A percentile compares a stretch with the other conserved stretches of the same genome.
phyloP scores from a whole-genome alignment of 1,139 yeast species.

The Saccharomyces hybrid region DNA sequence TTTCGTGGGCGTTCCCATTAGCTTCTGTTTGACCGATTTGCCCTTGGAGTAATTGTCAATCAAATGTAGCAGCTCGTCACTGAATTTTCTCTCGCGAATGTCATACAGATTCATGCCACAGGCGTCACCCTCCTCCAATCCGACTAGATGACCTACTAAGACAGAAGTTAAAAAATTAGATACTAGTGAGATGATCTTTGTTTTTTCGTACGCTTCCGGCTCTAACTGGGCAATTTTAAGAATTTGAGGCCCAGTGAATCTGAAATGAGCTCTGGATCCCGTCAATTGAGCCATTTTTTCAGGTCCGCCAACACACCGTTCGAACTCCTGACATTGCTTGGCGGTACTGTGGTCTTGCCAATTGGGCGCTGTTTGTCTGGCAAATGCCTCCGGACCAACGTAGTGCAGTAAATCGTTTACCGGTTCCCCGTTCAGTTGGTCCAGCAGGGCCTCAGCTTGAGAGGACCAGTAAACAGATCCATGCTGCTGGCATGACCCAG shows the following conservation, averaged over 20 bases:
- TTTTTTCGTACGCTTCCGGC: conserved; percentile 47
- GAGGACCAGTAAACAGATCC: conserved; percentile 79
- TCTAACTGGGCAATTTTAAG: conserved; percentile 56
- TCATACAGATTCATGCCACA: conserved; percentile 90
- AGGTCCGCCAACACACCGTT: conserved; percentile 48
- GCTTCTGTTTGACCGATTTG: conserved; percentile 16
- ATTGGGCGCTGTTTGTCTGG: conserved; percentile 68
- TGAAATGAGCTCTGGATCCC: conserved; percentile 82
- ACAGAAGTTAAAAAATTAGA: conserved; percentile 74
- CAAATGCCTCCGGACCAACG: conserved; percentile 42
- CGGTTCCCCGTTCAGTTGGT: conserved; percentile 23
- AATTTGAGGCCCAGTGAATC: conserved; percentile 89
- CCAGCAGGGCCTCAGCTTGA: conserved; percentile 39
- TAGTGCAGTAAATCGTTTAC: conserved; percentile 38
- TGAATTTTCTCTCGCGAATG: conserved; percentile 45
- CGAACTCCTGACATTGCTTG: conserved; percentile 56
- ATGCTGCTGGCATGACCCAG: conserved; percentile 91
- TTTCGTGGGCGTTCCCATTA: conserved; percentile 18
- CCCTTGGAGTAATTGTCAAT: conserved; percentile 26
- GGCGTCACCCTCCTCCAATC: conserved; percentile 76
- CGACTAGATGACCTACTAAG: conserved; percentile 54
- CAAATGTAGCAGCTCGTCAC: conserved; percentile 41
- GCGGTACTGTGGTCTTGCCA: conserved; percentile 95
- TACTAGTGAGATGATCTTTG: conserved; percentile 62
- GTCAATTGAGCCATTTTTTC: conserved; percentile 58